Evolutionary conservation across 768 basidiomycete genomes (phyloP), one percentile per base, ranked within the genome.

Genomic region (Amylocystis lapponica): DNA sequence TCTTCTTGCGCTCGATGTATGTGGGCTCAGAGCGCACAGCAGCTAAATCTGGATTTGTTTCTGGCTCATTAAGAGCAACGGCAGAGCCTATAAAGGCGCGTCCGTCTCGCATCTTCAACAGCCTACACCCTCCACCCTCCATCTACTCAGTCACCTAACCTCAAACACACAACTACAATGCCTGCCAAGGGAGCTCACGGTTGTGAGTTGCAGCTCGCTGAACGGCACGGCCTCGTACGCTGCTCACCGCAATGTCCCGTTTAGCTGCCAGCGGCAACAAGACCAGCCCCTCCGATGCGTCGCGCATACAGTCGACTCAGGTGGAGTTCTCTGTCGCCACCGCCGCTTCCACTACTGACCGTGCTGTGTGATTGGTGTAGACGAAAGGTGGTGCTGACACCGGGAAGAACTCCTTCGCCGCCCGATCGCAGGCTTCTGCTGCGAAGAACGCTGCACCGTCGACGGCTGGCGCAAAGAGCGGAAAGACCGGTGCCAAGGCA

Each of bases 301-400:
- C 57, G 12, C 57, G 59, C 29, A 52, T 58, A 39, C 57, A 55
- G 51, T 52, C 59, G 6, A 47, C 57, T 29, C 59, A 58, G 55
- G 59, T 60, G n/a, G n/a, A 39, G 30, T 49, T 32, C 8, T 22
- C 25, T 22, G 0, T 22, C 10, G 10, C 19, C 33, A 26, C 3
- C 17, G 31, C 27, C 14, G 35, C 36, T 21, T 42, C 31, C 40
- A 16, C 45, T 37, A 11, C 25, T 42, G 12, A 30, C 23, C 17
- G 21, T 16, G 23, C 41, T 35, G 9, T 11, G 8, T 22, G 19
- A 27, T 19, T 21, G 25, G 2, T 27, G 20, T 34, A 60, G 59
- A 57, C 59, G 37, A 60, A 58, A 50, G 39, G 42, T n/a, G 59
- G 59, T 26, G 49, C 46, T 32, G 57, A 58, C 47, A 51, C 55